Conservation (phyloP, 2,329 filamentous ascomycete species). For the Nothophaeocryptopus gaeumannii region DNA sequence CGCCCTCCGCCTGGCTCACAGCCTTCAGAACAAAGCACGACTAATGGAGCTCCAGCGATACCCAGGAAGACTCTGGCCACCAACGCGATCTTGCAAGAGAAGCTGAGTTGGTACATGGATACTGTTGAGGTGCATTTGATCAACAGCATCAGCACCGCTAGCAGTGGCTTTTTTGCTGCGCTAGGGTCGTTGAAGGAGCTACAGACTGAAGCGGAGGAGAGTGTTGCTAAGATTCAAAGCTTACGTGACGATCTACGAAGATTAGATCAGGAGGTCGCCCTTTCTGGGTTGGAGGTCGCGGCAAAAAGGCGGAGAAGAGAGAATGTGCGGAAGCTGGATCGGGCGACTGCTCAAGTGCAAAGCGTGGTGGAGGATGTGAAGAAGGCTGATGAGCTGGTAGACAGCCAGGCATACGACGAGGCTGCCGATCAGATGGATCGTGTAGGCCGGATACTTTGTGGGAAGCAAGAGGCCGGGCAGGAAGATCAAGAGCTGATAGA, state of each 20-base stretch:
- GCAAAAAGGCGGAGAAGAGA: constrained; percentile 77
- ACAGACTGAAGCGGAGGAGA: constrained; percentile 87
- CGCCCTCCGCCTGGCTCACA: constrained; percentile 56
- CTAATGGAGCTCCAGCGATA: constrained; percentile 53
- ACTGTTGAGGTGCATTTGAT: constrained; percentile 97
- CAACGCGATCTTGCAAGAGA: constrained; percentile 96
- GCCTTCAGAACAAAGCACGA: constrained; percentile 46
- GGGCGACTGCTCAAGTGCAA: constrained; percentile 79
- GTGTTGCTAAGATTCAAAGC: constrained; percentile 78
- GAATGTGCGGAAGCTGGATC: constrained; percentile 77
- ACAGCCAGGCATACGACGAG: constrained; percentile 76
- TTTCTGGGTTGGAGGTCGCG: constrained; percentile 79
- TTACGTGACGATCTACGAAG: constrained; percentile 75
- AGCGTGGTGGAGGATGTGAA: constrained; percentile 73
- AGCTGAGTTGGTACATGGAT: constrained; percentile 99
- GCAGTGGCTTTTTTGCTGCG: constrained; percentile 93
- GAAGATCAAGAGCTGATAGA: constrained; percentile 53
- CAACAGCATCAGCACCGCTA: constrained; percentile 91
- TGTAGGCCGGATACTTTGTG: constrained; percentile 76
- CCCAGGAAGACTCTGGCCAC: constrained; percentile 83
- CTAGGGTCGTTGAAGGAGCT: constrained; percentile 86
- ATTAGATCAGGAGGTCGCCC: constrained; percentile 82
- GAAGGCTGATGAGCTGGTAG: constrained; percentile 75
- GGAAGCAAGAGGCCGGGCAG: constrained; percentile 54
- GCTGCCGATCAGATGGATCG: constrained; percentile 75